Evolutionary conservation across 2,329 filamentous ascomycete species (phyloP).

Genomic region (Talaromyces sp.): DNA sequence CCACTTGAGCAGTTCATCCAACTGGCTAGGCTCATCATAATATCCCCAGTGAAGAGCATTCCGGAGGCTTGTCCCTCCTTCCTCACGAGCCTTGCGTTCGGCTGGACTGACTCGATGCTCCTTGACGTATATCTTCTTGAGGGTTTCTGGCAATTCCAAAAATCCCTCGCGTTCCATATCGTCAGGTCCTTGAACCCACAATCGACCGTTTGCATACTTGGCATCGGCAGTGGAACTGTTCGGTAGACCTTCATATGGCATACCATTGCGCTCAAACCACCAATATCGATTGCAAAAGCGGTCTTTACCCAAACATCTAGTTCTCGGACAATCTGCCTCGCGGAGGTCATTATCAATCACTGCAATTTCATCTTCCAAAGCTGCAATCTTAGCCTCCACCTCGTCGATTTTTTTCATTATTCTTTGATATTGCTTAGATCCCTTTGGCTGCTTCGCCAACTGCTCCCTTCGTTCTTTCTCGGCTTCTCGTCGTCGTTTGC

Average conservation of each 20-base stretch:
- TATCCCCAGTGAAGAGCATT: constrained; percentile 85
- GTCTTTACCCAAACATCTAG: constrained; percentile 84
- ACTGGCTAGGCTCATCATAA: constrained; percentile 70
- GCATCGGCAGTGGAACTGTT: constrained; percentile 81
- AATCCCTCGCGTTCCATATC: constrained; percentile 81
- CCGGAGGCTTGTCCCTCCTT: constrained; percentile 72
- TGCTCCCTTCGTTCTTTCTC: constrained; percentile 65
- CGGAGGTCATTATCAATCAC: constrained; percentile 86
- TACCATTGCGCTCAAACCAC: constrained; percentile 98
- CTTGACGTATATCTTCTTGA: constrained; percentile 68
- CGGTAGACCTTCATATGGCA: constrained; percentile 88
- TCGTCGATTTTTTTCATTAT: constrained; percentile 84
- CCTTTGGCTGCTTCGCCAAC: constrained; percentile 64
- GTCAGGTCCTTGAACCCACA: constrained; percentile 96
- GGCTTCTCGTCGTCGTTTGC: constrained; percentile 69
- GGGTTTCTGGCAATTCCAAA: constrained; percentile 68
- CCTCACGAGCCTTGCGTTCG: constrained; percentile 79
- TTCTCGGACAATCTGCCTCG: constrained; percentile 88
- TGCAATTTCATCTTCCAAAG: constrained; percentile 79
- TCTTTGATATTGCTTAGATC: constrained; percentile 83
- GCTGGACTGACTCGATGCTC: constrained; percentile 77
- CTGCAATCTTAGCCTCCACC: constrained; percentile 71
- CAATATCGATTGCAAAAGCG: constrained; percentile 98
- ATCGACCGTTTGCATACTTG: constrained; percentile 84
- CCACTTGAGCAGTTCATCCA: constrained; percentile 80